Conservation (phyloP, 1,139 yeast genomes). For the Yamadazyma oceani region DNA sequence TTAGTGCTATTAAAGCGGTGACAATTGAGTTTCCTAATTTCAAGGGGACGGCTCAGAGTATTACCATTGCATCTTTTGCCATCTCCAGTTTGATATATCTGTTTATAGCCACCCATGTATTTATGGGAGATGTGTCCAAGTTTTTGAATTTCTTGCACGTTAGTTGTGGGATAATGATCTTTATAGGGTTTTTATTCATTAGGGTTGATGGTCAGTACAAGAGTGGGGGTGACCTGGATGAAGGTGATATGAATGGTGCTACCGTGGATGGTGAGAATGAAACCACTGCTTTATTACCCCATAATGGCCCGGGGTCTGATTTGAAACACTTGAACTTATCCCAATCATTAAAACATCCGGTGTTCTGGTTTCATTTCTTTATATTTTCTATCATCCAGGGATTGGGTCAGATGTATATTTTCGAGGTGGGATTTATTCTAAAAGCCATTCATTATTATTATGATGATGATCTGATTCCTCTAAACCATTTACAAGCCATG, state of each 20-base stretch:
- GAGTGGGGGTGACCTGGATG: slow-evolving; percentile 13
- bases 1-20: slow-evolving; percentile 36
- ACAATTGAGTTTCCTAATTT: slow-evolving; percentile 31
- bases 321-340: slow-evolving; percentile 19
- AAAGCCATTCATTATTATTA: slow-evolving; percentile 46
- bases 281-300: slow-evolving; percentile 12
- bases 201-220: slow-evolving; percentile 31
- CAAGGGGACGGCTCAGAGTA: slow-evolving; percentile 36
- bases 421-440: slow-evolving; percentile 69
- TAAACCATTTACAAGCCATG: slow-evolving; percentile 55
- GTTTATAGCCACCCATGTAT: slow-evolving; percentile 22
- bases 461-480: slow-evolving; percentile 16
- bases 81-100: slow-evolving; percentile 32
- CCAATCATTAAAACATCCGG: slow-evolving; percentile 24
- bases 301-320: slow-evolving; percentile 7
- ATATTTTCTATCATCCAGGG: slow-evolving; percentile 67
- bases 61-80: slow-evolving; percentile 41
- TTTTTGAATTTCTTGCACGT: slow-evolving; percentile 27
- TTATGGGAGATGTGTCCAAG: slow-evolving; percentile 22
- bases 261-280: slow-evolving; percentile 12
- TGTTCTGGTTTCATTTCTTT: slow-evolving; percentile 49
- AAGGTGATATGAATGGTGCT: no score
- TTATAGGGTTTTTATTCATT: slow-evolving; percentile 31
- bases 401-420: slow-evolving; percentile 76
- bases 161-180: slow-evolving; percentile 25